Evolutionary conservation across 441 rosid species (phyloP), one percentile per base, ranked within the genome.

Genomic region (Geranium incanum): DNA sequence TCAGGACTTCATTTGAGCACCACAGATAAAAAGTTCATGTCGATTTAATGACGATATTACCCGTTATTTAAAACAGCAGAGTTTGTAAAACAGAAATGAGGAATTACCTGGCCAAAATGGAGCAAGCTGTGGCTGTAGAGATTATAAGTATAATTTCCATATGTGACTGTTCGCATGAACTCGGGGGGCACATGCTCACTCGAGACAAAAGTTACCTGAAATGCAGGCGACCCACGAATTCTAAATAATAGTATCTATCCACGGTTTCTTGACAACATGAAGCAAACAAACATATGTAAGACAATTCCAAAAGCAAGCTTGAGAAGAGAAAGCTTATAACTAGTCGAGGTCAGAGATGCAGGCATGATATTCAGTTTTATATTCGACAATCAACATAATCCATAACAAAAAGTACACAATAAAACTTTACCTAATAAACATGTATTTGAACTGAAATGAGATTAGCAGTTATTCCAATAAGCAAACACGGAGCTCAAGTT

Each of bases 91-190:
- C 52, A 16, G 39, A 33, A 52, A 21, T 16, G 4, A 18, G 57
- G 43, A 3, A 23, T 75, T 83, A 91, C 98, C 96, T 84, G 97
- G 16, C 98, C 98, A 69, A 84, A 82, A 77, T 88, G 83, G 73
- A 93, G 98, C 81, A 91, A 89, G 80, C 96, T 91, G 79, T 91
- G 93, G 83, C 91, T 93, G 70, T 89, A 93, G 73, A 93, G 86
- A 60, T 70, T 84, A 81, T 91, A 93, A 62, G 89, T 85, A 66
- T 78, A 38, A 79, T 88, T 88, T 64, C 89, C 89, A 76, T 84
- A 85, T 41, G 80, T 74, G 71, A 93, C 68, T 3, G 78, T 73
- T 71, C 86, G 86, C 11, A 79, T 82, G 70, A 86, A 87, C 81
- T 89, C 93, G 38, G 74, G 67, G 76, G 97, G 97, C 80, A 89